Conservation (phyloP, 2,329 filamentous ascomycete genomes). For the Fusarium gaditjirri region DNA sequence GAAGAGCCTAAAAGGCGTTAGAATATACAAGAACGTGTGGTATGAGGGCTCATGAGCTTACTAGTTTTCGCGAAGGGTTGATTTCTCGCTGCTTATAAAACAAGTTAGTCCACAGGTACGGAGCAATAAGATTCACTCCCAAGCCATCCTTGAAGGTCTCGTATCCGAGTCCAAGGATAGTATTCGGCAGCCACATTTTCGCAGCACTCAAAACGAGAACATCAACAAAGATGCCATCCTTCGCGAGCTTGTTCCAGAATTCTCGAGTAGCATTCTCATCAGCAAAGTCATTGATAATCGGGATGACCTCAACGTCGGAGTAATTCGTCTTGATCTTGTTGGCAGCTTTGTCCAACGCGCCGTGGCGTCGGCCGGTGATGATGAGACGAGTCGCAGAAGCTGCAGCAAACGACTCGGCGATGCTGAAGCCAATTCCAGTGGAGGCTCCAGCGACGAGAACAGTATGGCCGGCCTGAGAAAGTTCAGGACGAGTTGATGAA, state of each 20-base stretch:
- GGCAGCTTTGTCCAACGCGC: background rate
- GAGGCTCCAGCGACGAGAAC: conserved; percentile 12
- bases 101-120: background rate
- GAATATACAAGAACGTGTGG: accelerated
- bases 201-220: conserved; percentile 47
- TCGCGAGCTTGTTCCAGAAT: conserved; percentile 46
- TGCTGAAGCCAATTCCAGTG: conserved; percentile 16
- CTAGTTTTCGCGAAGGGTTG: background rate
- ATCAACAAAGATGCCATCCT: conserved; percentile 37
- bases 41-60: accelerated
- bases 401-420: conserved; percentile 60
- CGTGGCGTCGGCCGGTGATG: conserved; percentile 52
- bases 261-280: conserved; percentile 17
- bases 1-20: background rate
- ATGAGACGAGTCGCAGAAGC: conserved; percentile 53
- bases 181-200: conserved; percentile 12
- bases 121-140: background rate
- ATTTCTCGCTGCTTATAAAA: conserved; percentile 6
- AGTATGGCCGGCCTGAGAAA: conserved; percentile 51
- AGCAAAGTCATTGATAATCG: background rate
- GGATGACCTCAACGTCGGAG: background rate
- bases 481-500: conserved; percentile 49
- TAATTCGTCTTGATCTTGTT: background rate
- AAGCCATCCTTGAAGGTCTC: conserved; percentile 1
- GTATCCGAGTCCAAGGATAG: conserved; percentile 2